Evolutionary conservation across 1,284 basidiomycete genomes (phyloP), one percentile per base, ranked within the genome.

Genomic region (Irpex sp.): DNA sequence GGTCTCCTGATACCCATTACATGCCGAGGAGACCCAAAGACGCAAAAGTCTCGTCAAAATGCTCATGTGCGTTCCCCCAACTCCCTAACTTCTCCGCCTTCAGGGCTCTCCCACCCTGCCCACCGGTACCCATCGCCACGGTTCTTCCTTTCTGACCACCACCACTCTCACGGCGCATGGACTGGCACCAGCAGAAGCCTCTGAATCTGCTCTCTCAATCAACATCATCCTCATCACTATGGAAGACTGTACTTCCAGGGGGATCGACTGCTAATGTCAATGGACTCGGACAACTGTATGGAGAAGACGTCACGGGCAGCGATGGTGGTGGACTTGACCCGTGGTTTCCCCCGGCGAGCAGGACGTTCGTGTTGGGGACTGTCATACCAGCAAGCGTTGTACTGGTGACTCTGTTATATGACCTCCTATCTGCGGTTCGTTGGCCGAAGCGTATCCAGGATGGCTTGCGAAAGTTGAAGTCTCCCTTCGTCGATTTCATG

Each of bases 401-500:
- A 13, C 58, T 77, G 7, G 53, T 76, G 26, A 69, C 72, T 19
- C 21, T 65, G 8, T 36, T 54, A n/a, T 63, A 62, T 47, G 64
- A 65, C 56, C 35, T 65, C 13, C 35, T 63, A 1, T 39, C 33
- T 8, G 39, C 21, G 3, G 35, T 60, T 9, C 62, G 50, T 6
- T 63, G 62, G 64, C 60, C 64, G 37, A 74, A 71, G 61, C 39
- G 65, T 17, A 31, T 81, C 9, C 69, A 67, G 56, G 66, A 62
- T 33, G 35, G 69, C 53, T 74, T 74, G 63, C 67, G 62, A 50
- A 65, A 59, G n/a, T 57, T 82, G 47, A 71, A 72, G 47, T 71
- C 75, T 37, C 84, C 84, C 1, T 85, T 86, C 68, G 72, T 72
- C 19, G 81, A 82, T 70, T 87, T 87, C 67, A 69, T 88, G 60